phyloP scores from a whole-genome alignment of 176 grass and related monocot genomes.

The Carex cristatella region DNA sequence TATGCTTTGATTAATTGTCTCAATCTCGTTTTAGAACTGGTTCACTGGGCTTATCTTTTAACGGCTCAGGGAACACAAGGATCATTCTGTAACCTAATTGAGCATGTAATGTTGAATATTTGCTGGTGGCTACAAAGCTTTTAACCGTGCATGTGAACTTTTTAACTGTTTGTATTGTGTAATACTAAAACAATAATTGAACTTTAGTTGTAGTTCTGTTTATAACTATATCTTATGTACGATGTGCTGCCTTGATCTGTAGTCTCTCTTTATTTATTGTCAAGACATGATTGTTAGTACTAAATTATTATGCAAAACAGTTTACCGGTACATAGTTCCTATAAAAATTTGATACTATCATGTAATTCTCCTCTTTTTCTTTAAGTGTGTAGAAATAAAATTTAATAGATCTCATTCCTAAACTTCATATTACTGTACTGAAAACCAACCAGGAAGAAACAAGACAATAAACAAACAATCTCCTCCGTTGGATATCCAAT shows the following conservation, averaged over 20 bases:
- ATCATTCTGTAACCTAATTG: constrained; percentile 34
- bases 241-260: neutral
- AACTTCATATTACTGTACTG: constrained; percentile 24
- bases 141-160: constrained; percentile 36
- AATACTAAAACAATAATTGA: constrained; percentile 38
- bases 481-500: constrained; percentile 3
- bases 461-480: constrained; percentile 19
- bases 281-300: neutral
- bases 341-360: neutral
- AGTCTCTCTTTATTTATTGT: neutral
- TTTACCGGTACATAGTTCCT: constrained; percentile 2
- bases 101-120: neutral
- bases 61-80: constrained; percentile 49
- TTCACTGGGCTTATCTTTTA: constrained; percentile 90
- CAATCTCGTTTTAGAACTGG: constrained; percentile 48
- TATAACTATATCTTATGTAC: constrained; percentile 18
- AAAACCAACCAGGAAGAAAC: constrained; percentile 29
- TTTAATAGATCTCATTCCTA: constrained; percentile 16
- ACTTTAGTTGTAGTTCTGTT: neutral
- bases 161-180: constrained; percentile 40
- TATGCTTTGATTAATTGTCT: constrained; percentile 53
- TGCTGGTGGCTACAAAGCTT: neutral
- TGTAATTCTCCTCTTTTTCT: neutral
- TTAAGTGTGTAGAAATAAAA: constrained; percentile 4
- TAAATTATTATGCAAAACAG: neutral